These are phyloP conservation scores for Tilletia caries DNA, from an alignment of 1,284 basidiomycete genomes.

Conservation along the genomic window DNA sequence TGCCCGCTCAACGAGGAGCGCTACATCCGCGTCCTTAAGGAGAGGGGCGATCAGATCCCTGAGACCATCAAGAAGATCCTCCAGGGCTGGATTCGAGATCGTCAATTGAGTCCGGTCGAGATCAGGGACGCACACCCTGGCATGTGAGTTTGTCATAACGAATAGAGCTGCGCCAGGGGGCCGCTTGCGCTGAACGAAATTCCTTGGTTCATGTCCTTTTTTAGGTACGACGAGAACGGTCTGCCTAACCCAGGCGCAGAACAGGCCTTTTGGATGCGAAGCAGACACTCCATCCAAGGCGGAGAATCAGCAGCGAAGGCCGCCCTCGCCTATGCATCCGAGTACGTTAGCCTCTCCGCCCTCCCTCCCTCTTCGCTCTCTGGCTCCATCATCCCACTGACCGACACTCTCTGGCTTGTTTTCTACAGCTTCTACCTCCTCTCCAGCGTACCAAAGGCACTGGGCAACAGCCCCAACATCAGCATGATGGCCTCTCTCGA, in stretches of 20 bases:
- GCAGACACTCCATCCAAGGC: constrained; percentile 28
- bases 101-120: constrained; percentile 40
- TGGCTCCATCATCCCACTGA: not conserved
- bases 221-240: constrained; percentile 35
- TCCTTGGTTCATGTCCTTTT: not conserved
- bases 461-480: constrained; percentile 29
- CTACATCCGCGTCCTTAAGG: constrained; percentile 30
- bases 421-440: constrained; percentile 39
- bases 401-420: not conserved
- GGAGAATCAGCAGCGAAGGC: constrained; percentile 43
- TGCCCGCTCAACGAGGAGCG: constrained; percentile 38
- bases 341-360: constrained; percentile 18
- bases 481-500: constrained; percentile 52
- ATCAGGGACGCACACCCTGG: constrained; percentile 26
- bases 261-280: constrained; percentile 50
- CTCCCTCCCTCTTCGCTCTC: not conserved
- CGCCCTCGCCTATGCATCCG: constrained; percentile 43
- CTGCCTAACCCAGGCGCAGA: constrained; percentile 40
- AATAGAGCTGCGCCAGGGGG: too few species aligned
- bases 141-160: constrained; percentile 6
- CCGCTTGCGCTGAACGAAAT: not conserved
- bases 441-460: constrained; percentile 42
- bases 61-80: constrained; percentile 26
- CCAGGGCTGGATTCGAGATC: constrained; percentile 36
- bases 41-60: constrained; percentile 18